Conservation (phyloP, 2,329 filamentous ascomycete species). For the Alternaria triticimaculans region DNA sequence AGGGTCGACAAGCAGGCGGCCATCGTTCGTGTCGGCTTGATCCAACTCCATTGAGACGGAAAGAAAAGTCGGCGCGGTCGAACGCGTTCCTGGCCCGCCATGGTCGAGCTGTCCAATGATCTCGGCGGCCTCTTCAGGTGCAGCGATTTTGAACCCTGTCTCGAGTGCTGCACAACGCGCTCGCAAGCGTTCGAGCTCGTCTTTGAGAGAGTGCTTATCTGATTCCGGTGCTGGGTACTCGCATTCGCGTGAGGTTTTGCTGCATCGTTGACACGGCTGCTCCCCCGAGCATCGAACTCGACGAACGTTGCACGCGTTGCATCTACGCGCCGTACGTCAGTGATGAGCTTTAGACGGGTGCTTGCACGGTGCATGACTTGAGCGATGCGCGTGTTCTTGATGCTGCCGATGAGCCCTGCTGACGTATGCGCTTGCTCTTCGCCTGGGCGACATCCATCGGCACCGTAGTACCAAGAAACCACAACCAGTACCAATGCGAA, state of each 20-base stretch:
- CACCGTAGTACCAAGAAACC: neutral
- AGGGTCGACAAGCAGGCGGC: conserved; percentile 28
- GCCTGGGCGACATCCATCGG: neutral
- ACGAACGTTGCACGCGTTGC: conserved; percentile 36
- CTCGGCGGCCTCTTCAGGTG: conserved; percentile 23
- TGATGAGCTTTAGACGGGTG: neutral
- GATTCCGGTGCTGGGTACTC: conserved; percentile 31
- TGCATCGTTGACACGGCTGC: conserved; percentile 35
- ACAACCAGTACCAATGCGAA: neutral
- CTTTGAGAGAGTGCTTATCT: conserved; percentile 24
- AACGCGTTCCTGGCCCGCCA: conserved; percentile 10
- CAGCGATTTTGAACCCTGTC: conserved; percentile 18
- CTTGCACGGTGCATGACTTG: neutral
- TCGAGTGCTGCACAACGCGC: conserved; percentile 30
- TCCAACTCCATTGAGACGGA: conserved; percentile 13
- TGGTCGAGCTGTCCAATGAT: conserved; percentile 19
- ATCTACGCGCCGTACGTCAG: conserved; percentile 22
- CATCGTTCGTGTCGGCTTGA: conserved; percentile 10
- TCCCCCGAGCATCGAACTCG: conserved; percentile 35
- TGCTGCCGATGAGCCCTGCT: neutral
- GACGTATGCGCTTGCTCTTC: neutral
- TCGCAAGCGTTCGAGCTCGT: conserved; percentile 31
- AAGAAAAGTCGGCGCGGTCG: conserved; percentile 12
- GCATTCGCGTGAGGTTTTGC: conserved; percentile 25
- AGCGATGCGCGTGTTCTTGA: neutral